Evolutionary conservation across 1,284 basidiomycete genomes (phyloP).

Genomic region (Earliella scabrosa): DNA sequence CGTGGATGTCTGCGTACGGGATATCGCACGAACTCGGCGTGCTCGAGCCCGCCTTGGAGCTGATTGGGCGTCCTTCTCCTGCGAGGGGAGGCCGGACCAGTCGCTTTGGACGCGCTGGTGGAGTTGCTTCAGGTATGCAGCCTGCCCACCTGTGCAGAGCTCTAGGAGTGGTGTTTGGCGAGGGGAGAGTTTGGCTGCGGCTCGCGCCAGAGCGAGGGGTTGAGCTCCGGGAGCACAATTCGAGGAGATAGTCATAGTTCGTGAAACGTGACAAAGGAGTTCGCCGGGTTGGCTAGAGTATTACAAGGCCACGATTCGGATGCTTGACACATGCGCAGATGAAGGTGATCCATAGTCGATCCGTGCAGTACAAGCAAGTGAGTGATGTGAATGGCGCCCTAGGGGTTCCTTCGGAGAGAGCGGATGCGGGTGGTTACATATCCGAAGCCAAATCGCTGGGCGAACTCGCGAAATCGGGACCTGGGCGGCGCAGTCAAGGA

Average conservation of each 20-base stretch:
- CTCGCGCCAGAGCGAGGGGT: conserved; percentile 42
- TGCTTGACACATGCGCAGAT: too few species aligned
- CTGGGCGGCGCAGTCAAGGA: too few species aligned
- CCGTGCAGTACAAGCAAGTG: too few species aligned
- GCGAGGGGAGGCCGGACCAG: conserved; percentile 63
- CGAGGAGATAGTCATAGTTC: conserved; percentile 33
- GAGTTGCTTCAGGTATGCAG: conserved; percentile 58
- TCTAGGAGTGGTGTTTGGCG: conserved; percentile 54
- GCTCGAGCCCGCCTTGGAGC: conserved; percentile 68
- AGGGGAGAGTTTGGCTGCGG: conserved; percentile 43
- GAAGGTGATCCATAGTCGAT: too few species aligned
- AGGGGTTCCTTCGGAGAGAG: too few species aligned
- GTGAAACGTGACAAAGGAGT: conserved; percentile 24
- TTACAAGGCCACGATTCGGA: too few species aligned
- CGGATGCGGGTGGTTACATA: too few species aligned
- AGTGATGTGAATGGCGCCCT: too few species aligned
- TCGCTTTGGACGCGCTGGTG: conserved; percentile 69
- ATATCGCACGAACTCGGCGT: conserved; percentile 30
- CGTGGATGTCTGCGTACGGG: conserved; percentile 50
- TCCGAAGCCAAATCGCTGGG: too few species aligned
- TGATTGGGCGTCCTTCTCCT: conserved; percentile 40
- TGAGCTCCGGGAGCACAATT: conserved; percentile 29
- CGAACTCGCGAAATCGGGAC: too few species aligned
- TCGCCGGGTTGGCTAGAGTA: too few species aligned
- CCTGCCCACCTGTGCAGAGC: conserved; percentile 60